Evolutionary conservation across 371 early-diverging fungal genomes (phyloP).

Genomic region (Apophysomyces ossiformis): DNA sequence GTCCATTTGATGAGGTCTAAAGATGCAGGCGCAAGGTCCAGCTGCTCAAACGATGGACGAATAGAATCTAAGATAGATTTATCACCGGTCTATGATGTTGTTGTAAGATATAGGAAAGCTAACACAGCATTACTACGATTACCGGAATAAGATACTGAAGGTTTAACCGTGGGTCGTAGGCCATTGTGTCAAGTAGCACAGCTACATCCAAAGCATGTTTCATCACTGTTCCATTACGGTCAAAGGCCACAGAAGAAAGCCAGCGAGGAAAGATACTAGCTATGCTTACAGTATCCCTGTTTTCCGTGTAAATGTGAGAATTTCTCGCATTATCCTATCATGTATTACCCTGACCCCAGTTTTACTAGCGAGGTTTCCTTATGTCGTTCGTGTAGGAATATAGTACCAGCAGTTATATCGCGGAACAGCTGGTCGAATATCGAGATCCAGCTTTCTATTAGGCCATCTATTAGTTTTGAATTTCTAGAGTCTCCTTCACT

Average conservation of each 20-base stretch:
- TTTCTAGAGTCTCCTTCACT: background rate
- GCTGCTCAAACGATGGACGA: slow-evolving; percentile 39
- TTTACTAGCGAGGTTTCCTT: slow-evolving; percentile 23
- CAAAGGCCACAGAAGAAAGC: slow-evolving; percentile 44
- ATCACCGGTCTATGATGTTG: slow-evolving; percentile 30
- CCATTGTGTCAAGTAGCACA: slow-evolving; percentile 45
- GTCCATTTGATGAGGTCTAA: slow-evolving; percentile 47
- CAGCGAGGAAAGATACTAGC: slow-evolving; percentile 39
- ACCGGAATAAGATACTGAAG: slow-evolving; percentile 39
- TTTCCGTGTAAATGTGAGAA: background rate
- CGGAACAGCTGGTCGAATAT: slow-evolving; percentile 30
- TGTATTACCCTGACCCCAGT: slow-evolving; percentile 18
- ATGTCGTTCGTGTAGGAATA: slow-evolving; percentile 35
- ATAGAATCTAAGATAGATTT: slow-evolving; percentile 39
- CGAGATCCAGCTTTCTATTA: slow-evolving; percentile 38
- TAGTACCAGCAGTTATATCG: slow-evolving; percentile 29
- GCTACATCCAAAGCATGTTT: slow-evolving; percentile 51
- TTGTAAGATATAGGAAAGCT: background rate
- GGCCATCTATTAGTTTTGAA: background rate
- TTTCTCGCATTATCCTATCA: background rate
- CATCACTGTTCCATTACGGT: slow-evolving; percentile 37
- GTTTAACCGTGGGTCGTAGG: slow-evolving; percentile 37
- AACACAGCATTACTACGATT: background rate
- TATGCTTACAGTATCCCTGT: slow-evolving; percentile 16
- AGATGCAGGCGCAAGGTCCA: slow-evolving; percentile 39